Conservation (phyloP, 352 stramenopile species). For the Phytophthora agathidicida region DNA sequence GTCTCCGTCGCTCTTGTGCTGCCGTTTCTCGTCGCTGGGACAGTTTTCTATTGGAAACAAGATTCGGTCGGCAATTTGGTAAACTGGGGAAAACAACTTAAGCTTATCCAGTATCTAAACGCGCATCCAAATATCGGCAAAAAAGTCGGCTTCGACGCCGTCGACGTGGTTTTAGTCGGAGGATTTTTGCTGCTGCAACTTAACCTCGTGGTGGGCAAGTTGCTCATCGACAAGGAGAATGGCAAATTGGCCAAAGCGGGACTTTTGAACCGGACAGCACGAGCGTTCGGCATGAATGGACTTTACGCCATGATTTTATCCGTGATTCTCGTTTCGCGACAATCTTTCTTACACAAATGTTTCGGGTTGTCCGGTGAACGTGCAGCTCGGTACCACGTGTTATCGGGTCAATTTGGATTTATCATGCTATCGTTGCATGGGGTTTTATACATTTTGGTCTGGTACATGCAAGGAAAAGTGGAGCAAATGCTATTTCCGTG, state of each 20-base stretch:
- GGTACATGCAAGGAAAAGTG: conserved; percentile 59
- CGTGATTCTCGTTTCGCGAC: conserved; percentile 60
- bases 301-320: conserved; percentile 62
- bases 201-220: conserved; percentile 66
- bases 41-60: conserved; percentile 52
- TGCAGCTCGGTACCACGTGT: conserved; percentile 65
- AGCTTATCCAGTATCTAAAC: conserved; percentile 34
- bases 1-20: conserved; percentile 42
- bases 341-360: conserved; percentile 73
- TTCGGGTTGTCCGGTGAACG: conserved; percentile 63
- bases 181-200: conserved; percentile 63
- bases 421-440: conserved; percentile 54
- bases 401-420: conserved; percentile 60
- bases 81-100: conserved; percentile 11
- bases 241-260: conserved; percentile 73
- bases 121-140: conserved; percentile 25
- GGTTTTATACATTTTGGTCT: conserved; percentile 58
- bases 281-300: conserved; percentile 76
- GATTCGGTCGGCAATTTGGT: conserved; percentile 12
- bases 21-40: conserved; percentile 44
- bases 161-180: conserved; percentile 48
- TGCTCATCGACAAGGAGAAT: conserved; percentile 66
- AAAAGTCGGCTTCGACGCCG: conserved; percentile 43
- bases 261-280: conserved; percentile 47
- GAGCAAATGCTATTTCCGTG: conserved; percentile 64